Percentiles rank a stretch among this genome's conserved stretches.
Evolutionary conservation across 768 basidiomycete genomes (phyloP).

Genomic region (Psilocybe cyanescens): DNA sequence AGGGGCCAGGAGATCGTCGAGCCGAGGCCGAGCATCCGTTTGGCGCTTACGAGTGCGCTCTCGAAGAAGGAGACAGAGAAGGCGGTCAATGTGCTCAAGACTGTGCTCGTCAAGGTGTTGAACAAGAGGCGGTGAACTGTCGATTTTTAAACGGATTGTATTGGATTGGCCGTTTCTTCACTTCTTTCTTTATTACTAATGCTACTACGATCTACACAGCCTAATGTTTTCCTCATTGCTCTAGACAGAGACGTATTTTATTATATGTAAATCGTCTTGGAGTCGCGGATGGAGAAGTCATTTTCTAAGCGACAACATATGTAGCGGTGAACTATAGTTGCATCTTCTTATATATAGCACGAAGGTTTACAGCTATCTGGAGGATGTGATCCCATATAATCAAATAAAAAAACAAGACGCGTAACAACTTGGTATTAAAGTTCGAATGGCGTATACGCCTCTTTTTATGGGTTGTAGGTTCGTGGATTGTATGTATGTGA

Average conservation of each 20-base stretch:
- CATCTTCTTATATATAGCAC: too few species aligned
- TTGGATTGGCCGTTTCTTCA: neutral
- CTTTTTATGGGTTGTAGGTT: too few species aligned
- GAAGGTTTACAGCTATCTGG: too few species aligned
- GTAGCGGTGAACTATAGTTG: too few species aligned
- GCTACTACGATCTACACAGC: neutral
- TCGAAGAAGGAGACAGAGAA: slow-evolving; percentile 93
- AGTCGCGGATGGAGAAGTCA: neutral
- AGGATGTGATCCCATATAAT: too few species aligned
- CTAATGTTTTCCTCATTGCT: neutral
- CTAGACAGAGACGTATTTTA: neutral
- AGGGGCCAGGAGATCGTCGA: slow-evolving; percentile 85
- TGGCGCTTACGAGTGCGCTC: slow-evolving; percentile 80
- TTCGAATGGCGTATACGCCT: too few species aligned
- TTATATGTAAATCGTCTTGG: neutral
- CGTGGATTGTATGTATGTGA: too few species aligned
- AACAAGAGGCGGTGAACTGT: slow-evolving; percentile 52
- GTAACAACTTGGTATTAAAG: too few species aligned
- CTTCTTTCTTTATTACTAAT: neutral
- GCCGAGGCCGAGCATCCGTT: slow-evolving; percentile 79
- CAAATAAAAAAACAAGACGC: too few species aligned
- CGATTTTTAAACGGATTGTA: neutral
- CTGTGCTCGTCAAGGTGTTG: slow-evolving; percentile 74
- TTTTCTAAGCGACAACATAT: neutral
- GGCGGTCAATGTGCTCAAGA: slow-evolving; percentile 75